These are phyloP conservation scores for Sclerotinia glacialis DNA, from an alignment of 2,329 filamentous ascomycete genomes.

Conservation along the genomic window DNA sequence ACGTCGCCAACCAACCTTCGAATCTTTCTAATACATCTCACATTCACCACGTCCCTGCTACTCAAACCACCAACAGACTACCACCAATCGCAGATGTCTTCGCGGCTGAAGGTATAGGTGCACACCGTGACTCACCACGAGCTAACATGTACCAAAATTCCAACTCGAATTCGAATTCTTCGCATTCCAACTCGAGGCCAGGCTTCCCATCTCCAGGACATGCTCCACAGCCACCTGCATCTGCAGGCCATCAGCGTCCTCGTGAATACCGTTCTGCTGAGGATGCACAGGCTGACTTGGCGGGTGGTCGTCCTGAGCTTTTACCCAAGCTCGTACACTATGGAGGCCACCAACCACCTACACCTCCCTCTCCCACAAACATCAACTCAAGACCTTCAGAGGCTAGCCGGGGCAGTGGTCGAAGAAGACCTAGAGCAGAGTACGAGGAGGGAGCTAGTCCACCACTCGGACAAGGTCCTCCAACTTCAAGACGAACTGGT, in stretches of 20 bases:
- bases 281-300: conserved; percentile 86
- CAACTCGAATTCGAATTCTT: conserved; percentile 51
- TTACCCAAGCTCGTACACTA: conserved; percentile 95
- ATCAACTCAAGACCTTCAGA: conserved; percentile 36
- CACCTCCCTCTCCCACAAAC: conserved; percentile 59
- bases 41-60: conserved; percentile 84
- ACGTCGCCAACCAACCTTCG: conserved; percentile 77
- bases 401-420: conserved; percentile 52
- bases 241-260: conserved; percentile 55
- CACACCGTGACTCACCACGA: conserved; percentile 51
- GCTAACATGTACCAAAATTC: conserved; percentile 31
- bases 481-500: conserved; percentile 54
- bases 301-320: conserved; percentile 87
- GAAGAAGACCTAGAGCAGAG: conserved; percentile 79
- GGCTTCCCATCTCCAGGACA: conserved; percentile 71
- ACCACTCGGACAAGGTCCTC: conserved; percentile 73
- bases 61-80: conserved; percentile 85
- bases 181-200: conserved; percentile 61
- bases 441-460: conserved; percentile 92
- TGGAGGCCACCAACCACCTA: conserved; percentile 87
- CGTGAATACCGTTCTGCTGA: conserved; percentile 95
- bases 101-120: conserved; percentile 67
- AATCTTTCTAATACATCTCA: conserved; percentile 81
- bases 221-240: conserved; percentile 50
- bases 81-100: conserved; percentile 96